Conservation (phyloP, 352 stramenopile species). For the Phytophthora foliorum region DNA sequence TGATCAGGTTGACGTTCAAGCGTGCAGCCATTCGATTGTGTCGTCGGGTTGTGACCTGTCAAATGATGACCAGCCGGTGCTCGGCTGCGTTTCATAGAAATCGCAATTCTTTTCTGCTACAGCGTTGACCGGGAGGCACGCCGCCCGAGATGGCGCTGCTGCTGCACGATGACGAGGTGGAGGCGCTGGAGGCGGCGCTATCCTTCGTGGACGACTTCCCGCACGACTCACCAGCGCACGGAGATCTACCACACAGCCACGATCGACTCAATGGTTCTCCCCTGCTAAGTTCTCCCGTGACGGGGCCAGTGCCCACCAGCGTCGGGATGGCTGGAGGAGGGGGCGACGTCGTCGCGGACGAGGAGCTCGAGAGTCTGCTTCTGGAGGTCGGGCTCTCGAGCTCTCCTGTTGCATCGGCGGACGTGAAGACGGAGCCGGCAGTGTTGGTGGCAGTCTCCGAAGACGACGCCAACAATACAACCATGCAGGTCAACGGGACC, state of each 20-base stretch:
- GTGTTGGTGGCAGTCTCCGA: background rate
- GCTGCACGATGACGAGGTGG: constrained; percentile 46
- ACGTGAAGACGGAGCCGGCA: constrained; percentile 14
- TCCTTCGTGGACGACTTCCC: constrained; percentile 44
- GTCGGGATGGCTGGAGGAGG: constrained; percentile 18
- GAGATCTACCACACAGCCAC: background rate
- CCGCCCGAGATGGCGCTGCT: constrained; percentile 22
- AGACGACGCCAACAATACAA: background rate
- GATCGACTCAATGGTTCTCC: background rate
- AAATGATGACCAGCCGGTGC: constrained; percentile 29
- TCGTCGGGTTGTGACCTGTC: constrained; percentile 24
- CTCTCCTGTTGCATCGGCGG: constrained; percentile 1
- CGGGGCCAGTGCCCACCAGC: background rate
- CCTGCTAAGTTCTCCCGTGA: background rate
- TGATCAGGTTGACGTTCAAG: constrained; percentile 27
- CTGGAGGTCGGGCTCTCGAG: constrained; percentile 35
- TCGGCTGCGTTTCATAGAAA: constrained; percentile 16
- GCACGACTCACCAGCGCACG: constrained; percentile 14
- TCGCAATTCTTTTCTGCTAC: constrained; percentile 3
- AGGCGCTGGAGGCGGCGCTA: constrained; percentile 49
- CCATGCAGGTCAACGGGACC: background rate
- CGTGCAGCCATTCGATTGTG: constrained; percentile 14
- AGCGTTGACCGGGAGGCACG: background rate
- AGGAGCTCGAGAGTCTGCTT: constrained; percentile 44
- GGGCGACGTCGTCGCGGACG: constrained; percentile 27